A percentile compares a stretch with the other conserved stretches of the same genome.
phyloP scores from a whole-genome alignment of 2,329 filamentous ascomycete species.

The Microthyrium microscopicum region DNA sequence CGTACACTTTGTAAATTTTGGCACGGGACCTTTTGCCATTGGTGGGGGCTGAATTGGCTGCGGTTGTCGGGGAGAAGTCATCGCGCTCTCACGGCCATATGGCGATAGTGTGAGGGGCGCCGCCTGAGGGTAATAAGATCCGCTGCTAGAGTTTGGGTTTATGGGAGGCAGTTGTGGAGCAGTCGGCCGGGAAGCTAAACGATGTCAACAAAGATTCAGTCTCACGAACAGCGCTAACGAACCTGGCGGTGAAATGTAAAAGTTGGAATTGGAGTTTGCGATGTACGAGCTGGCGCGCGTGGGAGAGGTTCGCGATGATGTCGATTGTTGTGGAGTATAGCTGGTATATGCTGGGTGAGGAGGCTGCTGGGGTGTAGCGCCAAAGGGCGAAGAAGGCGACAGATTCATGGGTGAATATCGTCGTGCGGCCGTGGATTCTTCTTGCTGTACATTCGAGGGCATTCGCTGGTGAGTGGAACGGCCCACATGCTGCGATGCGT shows the following conservation, averaged over 20 bases:
- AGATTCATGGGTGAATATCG: constrained; percentile 95
- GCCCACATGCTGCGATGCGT: constrained; percentile 6
- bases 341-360: constrained; percentile 21
- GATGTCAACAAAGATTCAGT: constrained; percentile 11
- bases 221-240: constrained; percentile 7
- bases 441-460: constrained; percentile 51
- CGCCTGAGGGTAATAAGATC: constrained; percentile 55
- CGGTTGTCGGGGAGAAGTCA: constrained; percentile 29
- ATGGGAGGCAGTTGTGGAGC: constrained; percentile 60
- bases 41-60: constrained; percentile 32
- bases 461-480: constrained; percentile 65
- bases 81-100: constrained; percentile 35
- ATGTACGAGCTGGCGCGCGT: constrained; percentile 46
- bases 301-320: constrained; percentile 59
- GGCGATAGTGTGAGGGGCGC: constrained; percentile 56
- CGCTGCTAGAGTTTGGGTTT: constrained; percentile 50
- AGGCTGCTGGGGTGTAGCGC: constrained; percentile 38
- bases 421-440: constrained; percentile 69
- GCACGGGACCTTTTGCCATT: constrained; percentile 49
- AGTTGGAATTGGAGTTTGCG: constrained; percentile 38
- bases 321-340: constrained; percentile 23
- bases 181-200: constrained; percentile 30
- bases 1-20: constrained; percentile 70
- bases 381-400: constrained; percentile 66
- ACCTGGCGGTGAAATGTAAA: constrained; percentile 36